Percentiles rank a stretch among this genome's conserved stretches.
Evolutionary conservation across 2,329 filamentous ascomycete genomes (phyloP).

Genomic region (Fusarium sp.): DNA sequence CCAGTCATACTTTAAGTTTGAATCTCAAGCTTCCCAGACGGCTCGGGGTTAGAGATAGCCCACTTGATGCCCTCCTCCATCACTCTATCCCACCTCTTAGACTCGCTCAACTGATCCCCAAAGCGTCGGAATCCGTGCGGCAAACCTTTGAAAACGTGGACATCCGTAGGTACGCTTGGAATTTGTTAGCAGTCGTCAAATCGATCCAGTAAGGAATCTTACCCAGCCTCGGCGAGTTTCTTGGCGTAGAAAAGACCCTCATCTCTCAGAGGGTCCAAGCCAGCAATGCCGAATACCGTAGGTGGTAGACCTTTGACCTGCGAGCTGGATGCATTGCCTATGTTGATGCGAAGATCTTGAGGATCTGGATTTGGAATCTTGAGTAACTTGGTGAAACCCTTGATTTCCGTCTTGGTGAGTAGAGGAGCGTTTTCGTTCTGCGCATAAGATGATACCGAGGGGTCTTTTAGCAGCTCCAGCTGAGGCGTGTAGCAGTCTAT

Average conservation of each 20-base stretch:
- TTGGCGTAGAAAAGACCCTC: slow-evolving; percentile 60
- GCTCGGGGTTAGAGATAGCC: slow-evolving; percentile 50
- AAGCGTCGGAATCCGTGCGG: slow-evolving; percentile 62
- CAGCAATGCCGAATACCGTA: slow-evolving; percentile 58
- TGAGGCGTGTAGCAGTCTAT: slow-evolving; percentile 43
- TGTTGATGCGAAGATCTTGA: slow-evolving; percentile 54
- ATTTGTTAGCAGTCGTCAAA: background rate
- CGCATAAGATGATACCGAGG: slow-evolving; percentile 56
- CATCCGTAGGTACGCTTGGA: slow-evolving; percentile 58
- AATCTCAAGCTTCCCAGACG: slow-evolving; percentile 46
- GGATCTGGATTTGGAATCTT: slow-evolving; percentile 35
- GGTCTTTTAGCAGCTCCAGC: slow-evolving; percentile 51
- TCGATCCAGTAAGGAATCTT: slow-evolving; percentile 29
- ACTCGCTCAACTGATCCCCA: slow-evolving; percentile 52
- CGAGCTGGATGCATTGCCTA: slow-evolving; percentile 38
- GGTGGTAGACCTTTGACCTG: slow-evolving; percentile 58
- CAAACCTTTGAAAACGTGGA: slow-evolving; percentile 61
- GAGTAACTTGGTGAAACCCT: slow-evolving; percentile 44
- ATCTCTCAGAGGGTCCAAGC: slow-evolving; percentile 60
- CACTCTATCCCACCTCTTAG: slow-evolving; percentile 56
- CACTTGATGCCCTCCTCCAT: slow-evolving; percentile 58
- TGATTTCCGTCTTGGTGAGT: slow-evolving; percentile 40
- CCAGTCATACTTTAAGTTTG: slow-evolving; percentile 8
- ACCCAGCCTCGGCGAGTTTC: slow-evolving; percentile 57
- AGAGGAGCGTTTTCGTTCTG: slow-evolving; percentile 60